Base-by-base conservation (phyloP, 2,329 filamentous ascomycete genomes). In the Penicillium sp. region DNA sequence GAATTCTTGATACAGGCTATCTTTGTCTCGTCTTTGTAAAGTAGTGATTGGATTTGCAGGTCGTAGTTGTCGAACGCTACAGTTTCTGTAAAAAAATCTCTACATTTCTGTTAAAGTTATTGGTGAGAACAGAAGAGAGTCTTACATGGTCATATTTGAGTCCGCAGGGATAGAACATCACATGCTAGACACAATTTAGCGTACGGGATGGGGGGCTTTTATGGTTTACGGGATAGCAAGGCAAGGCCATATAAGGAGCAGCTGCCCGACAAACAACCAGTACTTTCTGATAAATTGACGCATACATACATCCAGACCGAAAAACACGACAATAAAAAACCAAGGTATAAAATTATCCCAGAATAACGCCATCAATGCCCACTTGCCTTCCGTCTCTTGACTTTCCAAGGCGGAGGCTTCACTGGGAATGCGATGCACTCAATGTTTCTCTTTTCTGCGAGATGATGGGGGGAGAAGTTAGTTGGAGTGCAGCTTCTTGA, bases 401-500 rank as follows among this genome's bases (percentile, higher is more conserved):
- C 48, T 52, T 52, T 43, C 16, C 51, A 59, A 46, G 53, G 55
- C 37, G 37, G 40, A 37, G 30, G 8, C 22, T 38, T 26, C 52
- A 40, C 46, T 35, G 46, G 52, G 26, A 22, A 53, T 61, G 45
- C 40, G 46, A 56, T 52, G 52, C 51, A 28, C 37, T 43, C 35
- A 8, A 46, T 51, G 26, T 43, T 7, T 49, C 10, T 45, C 22
- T 19, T 19, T 51, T 46, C 19, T 45, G 26, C 26, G 38, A 33
- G n/a, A 49, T 57, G 58, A 42, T 22, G 13, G 22, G 52, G 25
- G 30, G 28, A 43, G 25, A 26, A 38, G 53, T 75, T 77, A 89
- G 67, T 79, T 82, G 51, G 84, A 81, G 74, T 89, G 92, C 76
- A 97, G 78, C 84, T 99, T 99, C 85, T 90, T 96, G 65, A 98